Evolutionary conservation across 139 green algal species (phyloP).

Genomic region (Coccomyxa sp.): DNA sequence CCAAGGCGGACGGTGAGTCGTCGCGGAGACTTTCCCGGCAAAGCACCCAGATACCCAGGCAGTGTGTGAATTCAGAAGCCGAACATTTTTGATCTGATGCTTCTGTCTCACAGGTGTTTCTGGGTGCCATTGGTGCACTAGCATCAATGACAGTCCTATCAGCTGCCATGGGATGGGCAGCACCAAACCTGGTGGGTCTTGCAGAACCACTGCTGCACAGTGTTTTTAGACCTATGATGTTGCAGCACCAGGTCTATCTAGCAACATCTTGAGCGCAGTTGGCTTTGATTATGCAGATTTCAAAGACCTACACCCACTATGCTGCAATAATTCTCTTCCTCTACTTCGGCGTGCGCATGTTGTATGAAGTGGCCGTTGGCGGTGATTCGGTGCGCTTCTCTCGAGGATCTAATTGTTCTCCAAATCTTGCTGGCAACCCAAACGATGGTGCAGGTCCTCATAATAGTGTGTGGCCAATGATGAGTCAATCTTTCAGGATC

Average conservation of each 20-base stretch:
- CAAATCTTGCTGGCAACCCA: not conserved
- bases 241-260: constrained; percentile 1
- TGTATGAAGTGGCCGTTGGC: constrained; percentile 63
- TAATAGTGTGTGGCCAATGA: not conserved
- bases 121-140: constrained; percentile 73
- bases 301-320: constrained; percentile 84
- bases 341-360: constrained; percentile 77
- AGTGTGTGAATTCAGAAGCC: not conserved
- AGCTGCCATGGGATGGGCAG: constrained; percentile 77
- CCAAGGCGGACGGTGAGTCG: constrained; percentile 45
- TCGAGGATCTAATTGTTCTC: not conserved
- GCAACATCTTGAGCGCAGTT: too few relatives aligned
- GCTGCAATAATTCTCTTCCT: constrained; percentile 82
- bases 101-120: constrained; percentile 67
- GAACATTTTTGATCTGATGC: not conserved
- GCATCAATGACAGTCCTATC: constrained; percentile 90
- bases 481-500: not conserved
- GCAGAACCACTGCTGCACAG: not conserved
- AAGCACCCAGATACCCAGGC: not conserved
- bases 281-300: constrained; percentile 48
- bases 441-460: not conserved
- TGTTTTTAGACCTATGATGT: not conserved
- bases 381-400: constrained; percentile 1
- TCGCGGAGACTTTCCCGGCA: not conserved
- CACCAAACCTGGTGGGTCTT: constrained; percentile 72